Base-by-base conservation (phyloP, 345 rosid species). In the Populus simonii region DNA sequence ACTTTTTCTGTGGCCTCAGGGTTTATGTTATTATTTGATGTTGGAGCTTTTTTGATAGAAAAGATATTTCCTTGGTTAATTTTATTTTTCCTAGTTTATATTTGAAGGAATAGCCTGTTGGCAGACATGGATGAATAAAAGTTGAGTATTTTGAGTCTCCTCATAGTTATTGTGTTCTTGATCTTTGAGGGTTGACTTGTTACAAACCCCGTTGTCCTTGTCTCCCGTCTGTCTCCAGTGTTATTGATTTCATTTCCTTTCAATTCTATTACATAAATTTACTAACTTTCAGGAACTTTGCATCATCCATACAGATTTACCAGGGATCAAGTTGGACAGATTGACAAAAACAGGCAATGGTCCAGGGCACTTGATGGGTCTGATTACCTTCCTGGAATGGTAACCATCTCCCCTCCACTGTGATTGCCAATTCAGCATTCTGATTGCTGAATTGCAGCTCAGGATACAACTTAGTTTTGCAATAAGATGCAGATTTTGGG, bases 361-460 rank as follows among this genome's bases (percentile, higher is more conserved):
- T 96, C 99, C 51, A 91, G 97, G 84, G 94, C 97, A 71, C 97
- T 96, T 78, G 99, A 94, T 86, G 99, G 99, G 75, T 94, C 99
- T 45, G 97, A 96, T 86, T 94, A 96, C 80, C 97, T 96, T 77
- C 99, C 99, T 0, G 99, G 99, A 87, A 96, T 96, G 98, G 97
- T 92, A 79, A 15, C 38, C 23, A n/a, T 70, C 13, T 67, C 3
- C 13, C 3, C 43, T 43, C 57, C 22, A 25, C 18, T n/a, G 31
- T 4, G 7, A 6, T 47, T 25, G 31, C 1, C 39, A 49, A 75
- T 62, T 36, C 16, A 20, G 23, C 62, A 17, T n/a, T 16, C 36
- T 27, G 38, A 12, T 36, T 70, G 25, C 59, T 41, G 45, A 68
- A 75, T 31, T 45, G 73, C 74, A 27, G 23, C 41, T 29, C 25